phyloP scores from a whole-genome alignment of 805 yeast species.

The Saccharomycopsis synnaedendra region DNA sequence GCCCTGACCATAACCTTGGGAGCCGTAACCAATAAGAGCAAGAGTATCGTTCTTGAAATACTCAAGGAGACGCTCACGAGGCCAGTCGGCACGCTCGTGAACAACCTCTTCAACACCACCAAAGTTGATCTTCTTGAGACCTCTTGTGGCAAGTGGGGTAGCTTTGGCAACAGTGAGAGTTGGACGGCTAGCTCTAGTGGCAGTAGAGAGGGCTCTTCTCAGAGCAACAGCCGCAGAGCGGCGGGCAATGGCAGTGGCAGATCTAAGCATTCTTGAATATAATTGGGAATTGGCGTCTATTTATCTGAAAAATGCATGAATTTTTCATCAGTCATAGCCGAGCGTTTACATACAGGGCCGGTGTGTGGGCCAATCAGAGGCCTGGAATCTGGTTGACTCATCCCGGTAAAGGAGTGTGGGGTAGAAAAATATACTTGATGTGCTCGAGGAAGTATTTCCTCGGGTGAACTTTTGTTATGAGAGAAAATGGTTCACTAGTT shows the following conservation, averaged over 20 bases:
- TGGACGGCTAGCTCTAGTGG: constrained; percentile 45
- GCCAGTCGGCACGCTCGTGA: constrained; percentile 99
- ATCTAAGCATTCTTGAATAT: constrained; percentile 25
- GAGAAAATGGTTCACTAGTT: no score
- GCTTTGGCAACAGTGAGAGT: constrained; percentile 28
- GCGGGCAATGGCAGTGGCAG: constrained; percentile 30
- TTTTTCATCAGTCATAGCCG: background rate
- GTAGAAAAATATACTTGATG: no score
- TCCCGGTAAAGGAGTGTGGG: no score
- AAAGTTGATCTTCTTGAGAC: constrained; percentile 92
- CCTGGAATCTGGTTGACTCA: no score
- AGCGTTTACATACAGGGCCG: background rate
- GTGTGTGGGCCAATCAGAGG: background rate
- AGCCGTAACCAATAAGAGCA: constrained; percentile 98
- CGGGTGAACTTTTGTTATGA: no score
- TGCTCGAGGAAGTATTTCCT: no score
- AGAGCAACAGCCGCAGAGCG: constrained; percentile 33
- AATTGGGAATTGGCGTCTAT: background rate
- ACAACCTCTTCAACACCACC: constrained; percentile 93
- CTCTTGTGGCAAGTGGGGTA: constrained; percentile 32
- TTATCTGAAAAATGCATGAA: background rate
- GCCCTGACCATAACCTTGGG: constrained; percentile 99
- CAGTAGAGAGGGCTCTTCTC: constrained; percentile 55
- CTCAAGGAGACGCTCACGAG: constrained; percentile 87
- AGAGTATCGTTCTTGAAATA: constrained; percentile 97